A percentile compares a stretch with the other conserved stretches of the same genome.
phyloP scores from a whole-genome alignment of 1,284 basidiomycete genomes.

The Marasmius fiardii region DNA sequence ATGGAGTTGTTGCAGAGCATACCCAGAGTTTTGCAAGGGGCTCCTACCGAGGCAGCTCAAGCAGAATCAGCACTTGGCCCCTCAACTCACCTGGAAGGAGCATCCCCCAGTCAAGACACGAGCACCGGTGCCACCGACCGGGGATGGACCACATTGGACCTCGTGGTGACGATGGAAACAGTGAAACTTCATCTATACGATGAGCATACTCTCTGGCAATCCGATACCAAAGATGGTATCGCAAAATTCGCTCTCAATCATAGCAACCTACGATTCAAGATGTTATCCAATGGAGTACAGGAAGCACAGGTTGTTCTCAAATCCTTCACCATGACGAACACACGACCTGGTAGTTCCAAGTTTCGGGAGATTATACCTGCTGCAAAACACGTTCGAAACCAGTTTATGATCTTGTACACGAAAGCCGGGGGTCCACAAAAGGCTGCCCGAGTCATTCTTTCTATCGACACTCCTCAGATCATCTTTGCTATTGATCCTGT shows the following conservation, averaged over 20 bases:
- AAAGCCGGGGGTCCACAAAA: constrained; percentile 58
- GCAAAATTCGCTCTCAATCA: constrained; percentile 83
- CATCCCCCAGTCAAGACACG: not conserved
- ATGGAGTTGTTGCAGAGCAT: constrained; percentile 74
- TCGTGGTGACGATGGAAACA: constrained; percentile 72
- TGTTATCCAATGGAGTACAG: constrained; percentile 78
- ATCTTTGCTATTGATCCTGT: constrained; percentile 95
- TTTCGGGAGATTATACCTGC: constrained; percentile 97
- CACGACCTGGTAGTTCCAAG: constrained; percentile 75
- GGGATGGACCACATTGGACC: constrained; percentile 67
- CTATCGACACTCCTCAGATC: constrained; percentile 91
- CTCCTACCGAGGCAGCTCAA: constrained; percentile 32
- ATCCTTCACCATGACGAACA: constrained; percentile 92
- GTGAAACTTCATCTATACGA: constrained; percentile 95
- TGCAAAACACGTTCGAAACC: constrained; percentile 86
- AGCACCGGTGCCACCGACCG: not conserved
- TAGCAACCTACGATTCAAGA: constrained; percentile 80
- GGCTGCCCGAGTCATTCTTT: constrained; percentile 76
- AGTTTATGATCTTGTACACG: constrained; percentile 93
- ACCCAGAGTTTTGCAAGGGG: constrained; percentile 59
- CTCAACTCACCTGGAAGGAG: constrained; percentile 12
- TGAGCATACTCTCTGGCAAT: constrained; percentile 53
- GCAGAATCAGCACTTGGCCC: constrained; percentile 19
- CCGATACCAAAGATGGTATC: constrained; percentile 77
- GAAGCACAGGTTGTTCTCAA: constrained; percentile 88